Percentiles rank a stretch among this genome's conserved stretches.
phyloP scores from a whole-genome alignment of 2,329 filamentous ascomycete species.

The Madurella mycetomatis region DNA sequence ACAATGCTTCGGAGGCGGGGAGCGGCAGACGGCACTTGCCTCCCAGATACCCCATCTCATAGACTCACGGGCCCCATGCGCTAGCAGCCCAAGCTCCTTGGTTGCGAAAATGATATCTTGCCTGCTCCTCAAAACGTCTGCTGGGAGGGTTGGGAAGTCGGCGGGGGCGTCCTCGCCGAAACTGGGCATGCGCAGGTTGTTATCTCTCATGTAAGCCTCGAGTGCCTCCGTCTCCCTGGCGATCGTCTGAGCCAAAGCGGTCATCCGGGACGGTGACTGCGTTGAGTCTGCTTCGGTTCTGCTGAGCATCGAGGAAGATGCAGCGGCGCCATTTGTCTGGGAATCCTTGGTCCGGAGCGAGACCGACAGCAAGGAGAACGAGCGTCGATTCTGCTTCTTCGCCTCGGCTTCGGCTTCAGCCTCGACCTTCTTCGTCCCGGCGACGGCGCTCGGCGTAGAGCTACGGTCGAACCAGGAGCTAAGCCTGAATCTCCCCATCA shows the following conservation, averaged over 20 bases:
- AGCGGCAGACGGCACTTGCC: conserved; percentile 32
- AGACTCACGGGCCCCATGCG: conserved; percentile 47
- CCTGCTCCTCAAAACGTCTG: conserved; percentile 42
- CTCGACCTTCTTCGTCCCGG: conserved; percentile 8
- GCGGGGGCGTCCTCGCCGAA: conserved; percentile 42
- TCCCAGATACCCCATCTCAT: conserved; percentile 50
- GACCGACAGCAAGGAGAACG: conserved; percentile 29
- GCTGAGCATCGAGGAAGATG: not conserved
- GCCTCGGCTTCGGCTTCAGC: conserved; percentile 27
- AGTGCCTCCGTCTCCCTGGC: conserved; percentile 46
- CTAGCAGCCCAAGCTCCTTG: conserved; percentile 43
- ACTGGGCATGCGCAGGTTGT: conserved; percentile 38
- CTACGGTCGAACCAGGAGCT: conserved; percentile 34
- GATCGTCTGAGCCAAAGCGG: conserved; percentile 45
- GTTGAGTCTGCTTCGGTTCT: conserved; percentile 3
- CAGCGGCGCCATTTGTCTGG: conserved; percentile 9
- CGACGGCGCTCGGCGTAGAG: conserved; percentile 21
- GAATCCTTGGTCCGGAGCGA: conserved; percentile 23
- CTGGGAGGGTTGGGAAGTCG: conserved; percentile 46
- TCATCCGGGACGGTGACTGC: conserved; percentile 36
- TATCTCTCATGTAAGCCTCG: conserved; percentile 43
- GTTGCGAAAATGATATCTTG: conserved; percentile 46
- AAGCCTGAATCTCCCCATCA: conserved; percentile 34
- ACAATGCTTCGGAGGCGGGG: not conserved
- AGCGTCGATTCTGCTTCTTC: conserved; percentile 35